Conservation (phyloP, 352 stramenopile genomes). For the Phytophthora hybrid region DNA sequence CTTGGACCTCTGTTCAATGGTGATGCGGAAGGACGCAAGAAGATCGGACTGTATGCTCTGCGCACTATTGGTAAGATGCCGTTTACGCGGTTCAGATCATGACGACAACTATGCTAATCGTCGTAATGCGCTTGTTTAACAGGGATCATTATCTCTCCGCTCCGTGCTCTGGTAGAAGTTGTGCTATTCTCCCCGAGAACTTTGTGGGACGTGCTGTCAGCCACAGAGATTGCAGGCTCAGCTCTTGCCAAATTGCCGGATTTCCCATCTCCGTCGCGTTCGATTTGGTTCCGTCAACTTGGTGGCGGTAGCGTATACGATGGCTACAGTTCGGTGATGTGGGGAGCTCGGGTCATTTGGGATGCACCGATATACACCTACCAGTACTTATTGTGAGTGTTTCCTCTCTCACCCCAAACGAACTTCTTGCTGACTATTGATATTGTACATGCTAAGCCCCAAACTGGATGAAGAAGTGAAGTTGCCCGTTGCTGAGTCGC, state of each 20-base stretch:
- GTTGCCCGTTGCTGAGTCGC: conserved; percentile 67
- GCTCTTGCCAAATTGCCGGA: conserved; percentile 50
- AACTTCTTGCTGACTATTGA: conserved; percentile 7
- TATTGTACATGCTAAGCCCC: conserved; percentile 47
- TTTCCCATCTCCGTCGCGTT: conserved; percentile 35
- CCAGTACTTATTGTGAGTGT: conserved; percentile 80
- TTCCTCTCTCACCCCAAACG: not conserved
- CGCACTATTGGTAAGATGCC: conserved; percentile 50
- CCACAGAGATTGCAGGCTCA: conserved; percentile 34
- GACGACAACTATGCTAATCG: not conserved
- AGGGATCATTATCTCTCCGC: conserved; percentile 65
- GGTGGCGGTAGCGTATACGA: conserved; percentile 59
- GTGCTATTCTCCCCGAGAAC: conserved; percentile 59
- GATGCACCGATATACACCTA: conserved; percentile 74
- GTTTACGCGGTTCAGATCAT: not conserved
- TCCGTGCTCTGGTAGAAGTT: conserved; percentile 60
- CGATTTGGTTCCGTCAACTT: conserved; percentile 70
- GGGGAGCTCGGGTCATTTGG: conserved; percentile 68
- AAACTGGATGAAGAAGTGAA: conserved; percentile 64
- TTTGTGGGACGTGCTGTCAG: conserved; percentile 50
- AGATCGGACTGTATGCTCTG: conserved; percentile 63
- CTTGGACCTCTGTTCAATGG: conserved; percentile 75
- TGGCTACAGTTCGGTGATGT: conserved; percentile 52
- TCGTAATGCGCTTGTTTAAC: not conserved
- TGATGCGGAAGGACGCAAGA: conserved; percentile 54